Base-by-base conservation (phyloP, 2,329 filamentous ascomycete species). In the Fusarium sp. region DNA sequence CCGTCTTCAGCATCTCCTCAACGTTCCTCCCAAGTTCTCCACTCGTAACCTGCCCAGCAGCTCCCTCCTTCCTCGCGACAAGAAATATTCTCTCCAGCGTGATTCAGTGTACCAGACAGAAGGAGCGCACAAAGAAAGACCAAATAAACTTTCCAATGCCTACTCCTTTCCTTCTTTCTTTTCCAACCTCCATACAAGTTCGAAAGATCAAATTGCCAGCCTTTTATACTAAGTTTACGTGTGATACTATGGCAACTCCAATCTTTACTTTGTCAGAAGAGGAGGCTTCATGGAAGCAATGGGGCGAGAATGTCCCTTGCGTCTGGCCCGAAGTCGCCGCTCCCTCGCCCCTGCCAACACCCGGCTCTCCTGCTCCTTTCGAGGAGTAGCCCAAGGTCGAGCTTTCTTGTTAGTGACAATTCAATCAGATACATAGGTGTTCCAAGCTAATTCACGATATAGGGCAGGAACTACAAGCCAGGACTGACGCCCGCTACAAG, bases 201-300 rank as follows among this genome's bases (percentile, higher is more conserved):
- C 5, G 5, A 26, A 13, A 3, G 3, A 35, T 35, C 5, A 18
- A 2, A 0, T 14, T 4, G 6, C 18, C 30, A 24, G 4, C 1
- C 2, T 20, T 50, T 6, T 10, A 35, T 7, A 26, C 30, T 6
- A 51, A 35, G 1, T 8, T 26, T 35, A 35, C 4, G 4, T 7
- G 18, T 1, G 7, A 14, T 0, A 51, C 16, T 1, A 35, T 51
- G n/a, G n/a, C 16, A 0, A 26, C 31, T 0, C n/a, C n/a, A 26
- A 26, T 26, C 0, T 0, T 51, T 7, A 2, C 18, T 0, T 14
- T 35, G 6, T 26, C 48, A 0, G 31, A 51, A 12, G 48, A 51
- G 4, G 6, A 35, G 1, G n/a, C 13, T 2, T 24, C 48, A 2
- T 35, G 31, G 48, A 51, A 2, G 31, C n/a, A 24, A 16, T 51